Base-by-base conservation (phyloP, 306 rosid genomes). In the Lotus japonicus region DNA sequence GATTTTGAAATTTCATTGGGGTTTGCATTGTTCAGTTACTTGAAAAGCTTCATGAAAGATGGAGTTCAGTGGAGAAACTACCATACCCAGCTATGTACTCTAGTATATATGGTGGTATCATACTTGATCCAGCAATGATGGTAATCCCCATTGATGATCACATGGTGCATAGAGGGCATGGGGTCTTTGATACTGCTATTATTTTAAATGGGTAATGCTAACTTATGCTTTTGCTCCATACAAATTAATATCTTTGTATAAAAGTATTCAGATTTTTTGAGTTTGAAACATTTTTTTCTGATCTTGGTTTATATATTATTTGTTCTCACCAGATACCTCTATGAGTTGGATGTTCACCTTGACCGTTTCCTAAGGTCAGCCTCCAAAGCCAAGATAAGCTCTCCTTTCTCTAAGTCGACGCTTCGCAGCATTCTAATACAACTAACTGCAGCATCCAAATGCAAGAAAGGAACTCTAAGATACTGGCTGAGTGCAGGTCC, bases 401-500 rank as follows among this genome's bases (percentile, higher is more conserved):
- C 92, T 18, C 92, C 92, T 6, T 88, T 83, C 42, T 69, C 90
- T 8, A 84, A 5, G 9, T 82, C 85, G n/a, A 66, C 83, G 3
- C 90, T 94, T 68, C 85, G 79, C 67, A 88, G 83, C 90, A 88
- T 94, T 79, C 92, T 94, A 8, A 71, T 88, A 45, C 98, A 90
- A 35, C 84, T 94, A 65, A 69, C 89, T 26, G 89, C 87, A 28
- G 92, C 42, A 39, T 90, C 97, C 42, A 79, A 84, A 64, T 83
- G 81, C 76, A 88, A 83, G 87, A 86, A 77, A 74, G 98, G 98
- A 51, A 83, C 87, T 38, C 61, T 94, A 15, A 79, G 97, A 81
- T 94, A 75, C 67, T 94, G 98, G 98, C 48, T 88, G 38, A 94
- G 90, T 82, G 82, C 98, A 41, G 97, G 98, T 26, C 98, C 98